Evolutionary conservation across 2,329 filamentous ascomycete species (phyloP).

Genomic region (Aspergillus luchuensis): DNA sequence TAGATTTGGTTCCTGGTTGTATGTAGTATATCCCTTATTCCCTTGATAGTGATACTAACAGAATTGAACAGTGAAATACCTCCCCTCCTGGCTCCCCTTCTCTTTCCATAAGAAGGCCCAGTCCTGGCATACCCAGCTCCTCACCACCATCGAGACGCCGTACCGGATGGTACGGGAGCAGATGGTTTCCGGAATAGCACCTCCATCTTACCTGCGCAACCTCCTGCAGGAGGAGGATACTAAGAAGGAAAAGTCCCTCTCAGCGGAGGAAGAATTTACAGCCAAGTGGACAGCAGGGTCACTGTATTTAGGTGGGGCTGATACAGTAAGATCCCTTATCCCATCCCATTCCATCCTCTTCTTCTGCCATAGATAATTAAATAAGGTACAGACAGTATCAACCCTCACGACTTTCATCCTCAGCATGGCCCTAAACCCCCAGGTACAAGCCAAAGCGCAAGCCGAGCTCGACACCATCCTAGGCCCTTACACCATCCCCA

Average conservation of each 20-base stretch:
- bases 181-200: slow-evolving; percentile 34
- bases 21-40: neutral
- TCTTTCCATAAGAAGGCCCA: slow-evolving; percentile 48
- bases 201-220: slow-evolving; percentile 44
- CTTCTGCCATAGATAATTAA: neutral
- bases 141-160: slow-evolving; percentile 40
- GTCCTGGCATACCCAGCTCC: slow-evolving; percentile 34
- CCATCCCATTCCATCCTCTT: neutral
- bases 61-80: slow-evolving; percentile 23
- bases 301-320: slow-evolving; percentile 46
- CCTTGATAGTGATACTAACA: neutral
- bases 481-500: slow-evolving; percentile 35
- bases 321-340: slow-evolving; percentile 4
- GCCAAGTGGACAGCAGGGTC: slow-evolving; percentile 37
- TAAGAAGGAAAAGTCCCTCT: slow-evolving; percentile 29
- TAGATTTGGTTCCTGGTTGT: slow-evolving; percentile 48
- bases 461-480: slow-evolving; percentile 45
- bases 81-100: slow-evolving; percentile 52
- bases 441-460: slow-evolving; percentile 55
- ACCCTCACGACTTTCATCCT: slow-evolving; percentile 51
- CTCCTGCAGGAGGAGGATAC: slow-evolving; percentile 26
- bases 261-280: slow-evolving; percentile 33
- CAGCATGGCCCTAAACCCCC: slow-evolving; percentile 55
- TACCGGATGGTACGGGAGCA: slow-evolving; percentile 49
- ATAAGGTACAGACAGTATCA: slow-evolving; percentile 42